phyloP scores from a whole-genome alignment of 495 filamentous ascomycete species.

The Oidiodendron maius region DNA sequence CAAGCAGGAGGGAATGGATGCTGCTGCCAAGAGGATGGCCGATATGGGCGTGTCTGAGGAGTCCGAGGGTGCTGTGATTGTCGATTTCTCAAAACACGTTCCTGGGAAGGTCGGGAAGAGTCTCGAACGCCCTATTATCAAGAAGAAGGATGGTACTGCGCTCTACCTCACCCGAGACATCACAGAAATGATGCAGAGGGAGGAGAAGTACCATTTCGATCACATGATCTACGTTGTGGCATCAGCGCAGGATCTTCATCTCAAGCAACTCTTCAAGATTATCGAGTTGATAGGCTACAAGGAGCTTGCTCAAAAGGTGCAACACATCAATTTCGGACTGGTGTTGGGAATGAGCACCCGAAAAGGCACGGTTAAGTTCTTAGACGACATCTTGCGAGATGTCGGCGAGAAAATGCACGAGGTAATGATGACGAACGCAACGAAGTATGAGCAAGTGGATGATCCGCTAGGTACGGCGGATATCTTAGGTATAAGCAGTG shows the following conservation, averaged over 20 bases:
- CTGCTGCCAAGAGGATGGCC: slow-evolving; percentile 56
- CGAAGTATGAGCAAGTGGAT: slow-evolving; percentile 55
- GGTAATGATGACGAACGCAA: slow-evolving; percentile 55
- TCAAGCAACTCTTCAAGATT: slow-evolving; percentile 61
- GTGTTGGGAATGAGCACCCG: slow-evolving; percentile 60
- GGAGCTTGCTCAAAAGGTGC: slow-evolving; percentile 49
- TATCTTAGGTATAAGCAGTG: slow-evolving; percentile 53
- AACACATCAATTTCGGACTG: slow-evolving; percentile 60
- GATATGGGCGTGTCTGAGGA: slow-evolving; percentile 69
- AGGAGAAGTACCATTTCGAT: slow-evolving; percentile 60
- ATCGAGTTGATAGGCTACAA: slow-evolving; percentile 52
- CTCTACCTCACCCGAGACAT: slow-evolving; percentile 64
- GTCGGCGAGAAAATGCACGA: slow-evolving; percentile 61
- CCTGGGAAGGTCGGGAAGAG: slow-evolving; percentile 52
- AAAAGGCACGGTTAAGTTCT: slow-evolving; percentile 49
- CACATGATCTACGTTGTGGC: slow-evolving; percentile 67
- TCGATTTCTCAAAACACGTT: slow-evolving; percentile 77
- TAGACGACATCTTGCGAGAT: slow-evolving; percentile 57
- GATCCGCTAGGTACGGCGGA: slow-evolving; percentile 49
- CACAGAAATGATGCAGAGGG: slow-evolving; percentile 51
- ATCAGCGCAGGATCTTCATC: slow-evolving; percentile 53
- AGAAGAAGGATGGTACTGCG: slow-evolving; percentile 56
- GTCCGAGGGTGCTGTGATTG: slow-evolving; percentile 82
- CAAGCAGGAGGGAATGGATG: slow-evolving; percentile 72
- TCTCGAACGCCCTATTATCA: slow-evolving; percentile 48